Evolutionary conservation across 2,329 filamentous ascomycete species (phyloP), one percentile per base, ranked within the genome.

Genomic region (Colletotrichum sp.): DNA sequence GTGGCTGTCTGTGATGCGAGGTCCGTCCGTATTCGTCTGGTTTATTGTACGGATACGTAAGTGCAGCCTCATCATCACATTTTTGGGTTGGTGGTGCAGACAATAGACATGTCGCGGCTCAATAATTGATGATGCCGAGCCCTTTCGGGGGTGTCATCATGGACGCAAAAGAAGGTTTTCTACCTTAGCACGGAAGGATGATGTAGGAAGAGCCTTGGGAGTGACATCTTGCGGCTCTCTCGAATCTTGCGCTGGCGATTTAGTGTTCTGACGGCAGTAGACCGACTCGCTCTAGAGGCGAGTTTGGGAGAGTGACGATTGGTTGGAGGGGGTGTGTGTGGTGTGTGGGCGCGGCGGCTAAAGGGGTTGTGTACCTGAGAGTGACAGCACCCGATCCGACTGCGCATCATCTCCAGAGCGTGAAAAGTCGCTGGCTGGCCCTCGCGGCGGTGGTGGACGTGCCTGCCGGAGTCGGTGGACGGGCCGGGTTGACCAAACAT

Each of bases 1-100:
- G 21, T 21, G 30, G 32, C 57, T 69, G 71, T 73, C 71, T 69
- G 71, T 57, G 39, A 64, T 69, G 64, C 64, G 36, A 68, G 34
- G 73, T 55, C 57, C 34, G 70, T 59, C 64, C 73, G 70, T 65
- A 73, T 65, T 73, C 70, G 70, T 73, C 70, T 60, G 64, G 63
- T 59, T 26, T 63, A 28, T 68, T 57, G n/a, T 59, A 65, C 49
- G 72, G 26, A 60, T 34, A 57, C 57, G 24, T 64, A 44, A 32
- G 30, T 24, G 32, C 24, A 26, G 39, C 9, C 28, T 44, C 21
- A 36, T 8, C 21, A 64, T 63, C 12, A 15, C 34, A n/a, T 60
- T 28, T 21, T 65, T 30, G 16, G 21, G 16, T 39, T 64, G 18
- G n/a, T 57, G 7, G n/a, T 57, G 24, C 52, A 57, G 52, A 57